Evolutionary conservation across 257 asterid genomes (phyloP), one percentile per base, ranked within the genome.

Genomic region (Lantana camara): DNA sequence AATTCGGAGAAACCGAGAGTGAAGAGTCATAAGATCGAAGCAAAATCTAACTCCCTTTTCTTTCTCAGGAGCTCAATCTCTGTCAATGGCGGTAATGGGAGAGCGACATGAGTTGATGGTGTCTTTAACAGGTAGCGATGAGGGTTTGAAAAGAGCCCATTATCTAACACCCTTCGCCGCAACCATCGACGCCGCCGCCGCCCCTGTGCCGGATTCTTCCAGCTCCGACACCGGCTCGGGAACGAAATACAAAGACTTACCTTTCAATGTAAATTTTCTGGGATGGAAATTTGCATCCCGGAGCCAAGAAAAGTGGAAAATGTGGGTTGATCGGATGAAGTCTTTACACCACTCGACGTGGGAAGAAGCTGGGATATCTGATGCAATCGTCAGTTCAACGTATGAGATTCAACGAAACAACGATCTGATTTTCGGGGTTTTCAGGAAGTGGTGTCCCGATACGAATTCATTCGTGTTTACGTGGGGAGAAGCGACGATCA

Each of bases 401-500:
- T 66, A 15, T 66, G 3, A 0, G 14, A 35, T 70, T 29, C 69
- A 30, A 32, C 34, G 62, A 2, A 6, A 55, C 17, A 21, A 40
- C 2, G 57, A 53, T 54, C n/a, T 78, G 57, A 59, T 79, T 20
- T 8, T 67, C 10, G 69, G 51, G 55, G 8, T 79, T 57, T 63
- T 21, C 0, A 78, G 72, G 15, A 67, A 51, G 30, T 78, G 83
- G 83, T 71, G 74, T 60, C 63, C 74, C 1, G 9, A 20, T 13
- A 68, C 77, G 7, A 75, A 81, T 1, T 23, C 80, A 3, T 65
- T 72, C 23, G 55, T 67, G 35, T 79, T 76, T 9, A 73, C 77
- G 0, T 73, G 88, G 88, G 85, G 85, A 1, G 85, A 82, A 64
- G 81, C 76, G 0, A 76, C 75, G 8, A 13, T 79, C 35, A 79